phyloP scores from a whole-genome alignment of 768 basidiomycete genomes.

The Phlegmacium glaucopus region DNA sequence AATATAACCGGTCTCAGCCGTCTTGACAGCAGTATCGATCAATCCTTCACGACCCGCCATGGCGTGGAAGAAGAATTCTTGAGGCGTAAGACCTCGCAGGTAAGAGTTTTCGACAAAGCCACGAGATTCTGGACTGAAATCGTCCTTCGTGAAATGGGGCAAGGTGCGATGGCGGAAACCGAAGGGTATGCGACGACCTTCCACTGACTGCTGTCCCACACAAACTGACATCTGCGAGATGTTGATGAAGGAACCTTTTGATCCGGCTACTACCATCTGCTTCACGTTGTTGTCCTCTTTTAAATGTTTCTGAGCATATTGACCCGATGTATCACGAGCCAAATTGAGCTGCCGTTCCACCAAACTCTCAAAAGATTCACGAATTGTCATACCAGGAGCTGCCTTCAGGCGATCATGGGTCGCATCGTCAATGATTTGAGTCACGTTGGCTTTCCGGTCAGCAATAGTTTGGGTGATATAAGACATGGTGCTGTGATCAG shows the following conservation, averaged over 20 bases:
- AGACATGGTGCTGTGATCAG: slow-evolving; percentile 84
- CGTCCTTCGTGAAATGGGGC: slow-evolving; percentile 98
- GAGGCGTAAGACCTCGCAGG: slow-evolving; percentile 91
- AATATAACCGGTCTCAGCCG: slow-evolving; percentile 98
- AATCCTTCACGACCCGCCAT: slow-evolving; percentile 99
- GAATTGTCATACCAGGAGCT: slow-evolving; percentile 97
- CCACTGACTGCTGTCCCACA: slow-evolving; percentile 97
- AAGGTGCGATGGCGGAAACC: slow-evolving; percentile 96
- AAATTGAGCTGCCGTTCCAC: slow-evolving; percentile 90
- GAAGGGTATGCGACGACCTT: slow-evolving; percentile 97
- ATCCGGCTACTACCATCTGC: slow-evolving; percentile 99
- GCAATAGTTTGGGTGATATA: slow-evolving; percentile 82
- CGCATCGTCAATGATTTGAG: slow-evolving; percentile 75
- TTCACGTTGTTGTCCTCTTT: slow-evolving; percentile 99
- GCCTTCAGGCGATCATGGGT: slow-evolving; percentile 85
- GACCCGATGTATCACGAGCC: slow-evolving; percentile 94
- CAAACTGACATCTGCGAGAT: slow-evolving; percentile 99
- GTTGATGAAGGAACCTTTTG: slow-evolving; percentile 99
- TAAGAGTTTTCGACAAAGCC: slow-evolving; percentile 99
- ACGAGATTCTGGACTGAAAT: slow-evolving; percentile 95
- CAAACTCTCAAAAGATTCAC: slow-evolving; percentile 94
- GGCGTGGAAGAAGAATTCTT: slow-evolving; percentile 99
- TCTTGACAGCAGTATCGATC: slow-evolving; percentile 99
- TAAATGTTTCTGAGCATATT: slow-evolving; percentile 93
- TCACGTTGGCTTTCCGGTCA: slow-evolving; percentile 77